These are phyloP conservation scores for Diaporthe sp. DNA, from an alignment of 2,329 filamentous ascomycete genomes.

Conservation along the genomic window DNA sequence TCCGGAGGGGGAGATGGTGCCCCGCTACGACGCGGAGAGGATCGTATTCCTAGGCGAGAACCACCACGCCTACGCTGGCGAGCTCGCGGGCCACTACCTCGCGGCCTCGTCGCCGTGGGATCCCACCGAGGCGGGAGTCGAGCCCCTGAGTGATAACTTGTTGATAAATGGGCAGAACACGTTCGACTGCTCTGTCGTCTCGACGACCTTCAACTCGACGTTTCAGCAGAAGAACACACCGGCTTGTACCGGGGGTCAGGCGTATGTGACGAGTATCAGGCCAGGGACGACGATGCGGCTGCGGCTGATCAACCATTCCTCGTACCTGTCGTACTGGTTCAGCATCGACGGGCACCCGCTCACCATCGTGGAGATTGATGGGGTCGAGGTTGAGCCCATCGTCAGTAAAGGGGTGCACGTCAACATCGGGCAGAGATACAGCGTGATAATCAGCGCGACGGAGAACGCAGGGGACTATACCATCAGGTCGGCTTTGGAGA, in stretches of 20 bases:
- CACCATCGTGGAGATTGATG: slow-evolving; percentile 55
- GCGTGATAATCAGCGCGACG: slow-evolving; percentile 51
- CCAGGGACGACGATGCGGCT: slow-evolving; percentile 48
- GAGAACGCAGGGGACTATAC: slow-evolving; percentile 49
- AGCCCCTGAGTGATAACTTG: slow-evolving; percentile 56
- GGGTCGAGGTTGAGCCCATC: slow-evolving; percentile 53
- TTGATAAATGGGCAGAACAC: slow-evolving; percentile 55
- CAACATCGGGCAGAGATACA: slow-evolving; percentile 55
- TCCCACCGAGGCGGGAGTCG: slow-evolving; percentile 51
- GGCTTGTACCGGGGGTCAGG: slow-evolving; percentile 48
- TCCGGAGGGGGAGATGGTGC: slow-evolving; percentile 46
- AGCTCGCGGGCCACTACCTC: slow-evolving; percentile 49
- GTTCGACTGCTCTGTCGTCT: slow-evolving; percentile 49
- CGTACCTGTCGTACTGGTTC: slow-evolving; percentile 54
- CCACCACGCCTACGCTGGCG: slow-evolving; percentile 52
- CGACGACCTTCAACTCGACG: slow-evolving; percentile 45
- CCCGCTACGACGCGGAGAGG: slow-evolving; percentile 49
- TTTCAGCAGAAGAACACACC: slow-evolving; percentile 33
- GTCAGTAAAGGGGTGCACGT: slow-evolving; percentile 51
- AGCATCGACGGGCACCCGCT: slow-evolving; percentile 54
- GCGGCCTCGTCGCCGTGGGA: slow-evolving; percentile 51
- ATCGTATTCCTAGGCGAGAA: slow-evolving; percentile 55
- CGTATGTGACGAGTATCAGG: slow-evolving; percentile 49
- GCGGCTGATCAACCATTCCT: slow-evolving; percentile 55
- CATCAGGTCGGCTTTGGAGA: slow-evolving; percentile 51